Percentiles rank a stretch among this genome's conserved stretches.
These are phyloP conservation scores for Claviceps humidiphila DNA, from an alignment of 2,329 filamentous ascomycete genomes.

Conservation along the genomic window DNA sequence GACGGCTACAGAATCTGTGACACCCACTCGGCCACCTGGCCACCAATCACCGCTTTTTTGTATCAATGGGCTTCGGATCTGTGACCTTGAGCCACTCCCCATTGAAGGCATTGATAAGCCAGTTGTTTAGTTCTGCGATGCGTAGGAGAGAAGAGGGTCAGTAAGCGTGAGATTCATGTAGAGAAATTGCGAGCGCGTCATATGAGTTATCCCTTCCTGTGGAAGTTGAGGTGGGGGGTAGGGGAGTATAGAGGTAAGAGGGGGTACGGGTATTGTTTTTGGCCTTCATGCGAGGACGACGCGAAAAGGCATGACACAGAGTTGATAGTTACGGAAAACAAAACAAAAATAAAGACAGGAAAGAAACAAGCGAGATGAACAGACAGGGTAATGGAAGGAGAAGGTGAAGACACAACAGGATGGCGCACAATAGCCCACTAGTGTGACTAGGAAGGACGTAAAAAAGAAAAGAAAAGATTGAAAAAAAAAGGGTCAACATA, in stretches of 20 bases:
- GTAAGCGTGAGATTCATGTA: no score
- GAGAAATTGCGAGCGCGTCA: no score
- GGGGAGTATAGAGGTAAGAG: no score
- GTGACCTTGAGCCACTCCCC: constrained; percentile 69
- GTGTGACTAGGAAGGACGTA: background rate
- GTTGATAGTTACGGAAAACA: no score
- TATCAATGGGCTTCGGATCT: constrained; percentile 32
- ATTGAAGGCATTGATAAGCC: constrained; percentile 96
- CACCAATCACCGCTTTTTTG: constrained; percentile 6
- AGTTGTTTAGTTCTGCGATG: constrained; percentile 58
- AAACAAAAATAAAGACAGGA: background rate
- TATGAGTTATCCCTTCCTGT: no score
- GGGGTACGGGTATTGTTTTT: no score
- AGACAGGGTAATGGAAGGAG: background rate
- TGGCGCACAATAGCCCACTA: no score
- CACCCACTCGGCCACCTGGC: background rate
- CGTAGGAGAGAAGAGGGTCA: background rate
- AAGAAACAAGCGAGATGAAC: background rate
- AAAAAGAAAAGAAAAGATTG: background rate
- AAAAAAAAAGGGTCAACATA: constrained; percentile 32
- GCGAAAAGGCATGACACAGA: no score
- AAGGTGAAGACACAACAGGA: background rate
- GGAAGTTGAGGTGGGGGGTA: no score
- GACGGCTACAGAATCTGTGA: background rate
- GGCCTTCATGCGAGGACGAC: no score